Evolutionary conservation across 2,329 filamentous ascomycete genomes (phyloP).

Genomic region (Diaporthe helianthi): DNA sequence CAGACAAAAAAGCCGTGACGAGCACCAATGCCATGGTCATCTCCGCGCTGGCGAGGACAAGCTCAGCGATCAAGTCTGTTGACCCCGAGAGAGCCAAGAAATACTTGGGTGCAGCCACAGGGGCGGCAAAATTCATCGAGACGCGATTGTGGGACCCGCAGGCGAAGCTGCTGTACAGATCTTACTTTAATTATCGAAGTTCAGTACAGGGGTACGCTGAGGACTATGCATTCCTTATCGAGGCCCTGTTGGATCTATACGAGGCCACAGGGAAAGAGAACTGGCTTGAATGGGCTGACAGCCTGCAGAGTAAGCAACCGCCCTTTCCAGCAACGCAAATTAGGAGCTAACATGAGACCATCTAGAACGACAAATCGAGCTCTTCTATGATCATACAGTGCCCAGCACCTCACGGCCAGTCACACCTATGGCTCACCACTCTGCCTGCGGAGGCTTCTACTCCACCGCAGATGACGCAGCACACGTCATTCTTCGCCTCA

Average conservation of each 20-base stretch:
- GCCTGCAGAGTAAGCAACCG: constrained; percentile 70
- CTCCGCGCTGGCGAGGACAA: constrained; percentile 77
- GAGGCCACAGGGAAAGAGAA: constrained; percentile 79
- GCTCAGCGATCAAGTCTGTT: constrained; percentile 69
- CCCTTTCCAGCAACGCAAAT: not conserved
- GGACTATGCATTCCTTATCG: constrained; percentile 90
- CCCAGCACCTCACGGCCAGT: constrained; percentile 48
- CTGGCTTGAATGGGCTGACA: constrained; percentile 82
- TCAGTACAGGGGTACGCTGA: constrained; percentile 82
- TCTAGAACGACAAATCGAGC: constrained; percentile 72
- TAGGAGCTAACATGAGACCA: constrained; percentile 20
- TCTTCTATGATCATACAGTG: constrained; percentile 74
- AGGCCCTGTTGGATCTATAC: constrained; percentile 84
- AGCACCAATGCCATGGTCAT: constrained; percentile 91
- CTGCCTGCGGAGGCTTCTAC: constrained; percentile 72
- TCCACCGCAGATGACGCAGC: constrained; percentile 68
- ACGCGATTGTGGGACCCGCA: constrained; percentile 73
- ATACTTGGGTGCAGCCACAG: constrained; percentile 71
- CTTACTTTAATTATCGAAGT: constrained; percentile 72
- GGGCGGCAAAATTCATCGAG: constrained; percentile 76
- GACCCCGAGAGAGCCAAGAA: constrained; percentile 62
- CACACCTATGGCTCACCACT: constrained; percentile 40
- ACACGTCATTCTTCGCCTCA: constrained; percentile 82
- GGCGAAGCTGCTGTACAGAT: constrained; percentile 71
- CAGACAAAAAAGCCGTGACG: constrained; percentile 89